These are phyloP conservation scores for Conidiobolus incongruus DNA, from an alignment of 371 early-diverging fungal genomes.

Conservation along the genomic window DNA sequence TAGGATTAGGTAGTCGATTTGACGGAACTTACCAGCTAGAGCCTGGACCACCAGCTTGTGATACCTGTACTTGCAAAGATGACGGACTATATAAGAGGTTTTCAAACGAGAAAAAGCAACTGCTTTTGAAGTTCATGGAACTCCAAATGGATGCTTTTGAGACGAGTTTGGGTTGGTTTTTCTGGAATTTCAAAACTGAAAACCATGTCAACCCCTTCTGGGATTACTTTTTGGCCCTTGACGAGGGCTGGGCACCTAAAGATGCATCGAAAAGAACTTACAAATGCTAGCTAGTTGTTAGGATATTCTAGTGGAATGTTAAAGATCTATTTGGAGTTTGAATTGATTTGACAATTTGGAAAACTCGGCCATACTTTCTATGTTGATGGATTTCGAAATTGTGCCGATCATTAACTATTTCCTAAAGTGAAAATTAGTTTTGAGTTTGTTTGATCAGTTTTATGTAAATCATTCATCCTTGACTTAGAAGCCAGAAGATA, in stretches of 20 bases:
- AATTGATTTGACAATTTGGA: too few species aligned
- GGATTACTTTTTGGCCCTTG: conserved; percentile 16
- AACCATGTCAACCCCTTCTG: conserved; percentile 11
- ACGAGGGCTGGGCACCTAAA: conserved; percentile 12
- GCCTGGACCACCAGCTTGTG: conserved; percentile 10
- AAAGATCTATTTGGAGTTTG: too few species aligned
- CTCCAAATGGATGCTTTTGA: conserved; percentile 24
- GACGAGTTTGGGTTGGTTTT: conserved; percentile 17
- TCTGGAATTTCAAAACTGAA: conserved; percentile 21
- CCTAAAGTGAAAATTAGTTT: too few species aligned
- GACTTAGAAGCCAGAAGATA: too few species aligned
- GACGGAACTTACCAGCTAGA: conserved; percentile 13
- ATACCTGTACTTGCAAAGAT: conserved; percentile 21
- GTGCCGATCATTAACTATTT: too few species aligned
- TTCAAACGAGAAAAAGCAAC: conserved; percentile 7
- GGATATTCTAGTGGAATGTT: too few species aligned
- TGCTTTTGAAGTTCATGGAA: conserved; percentile 10
- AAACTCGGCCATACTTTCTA: too few species aligned
- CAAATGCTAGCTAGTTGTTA: too few species aligned
- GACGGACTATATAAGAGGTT: conserved; percentile 11
- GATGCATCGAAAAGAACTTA: too few species aligned
- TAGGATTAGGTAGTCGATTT: conserved; percentile 28
- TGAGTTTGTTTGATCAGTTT: too few species aligned
- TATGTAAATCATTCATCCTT: too few species aligned
- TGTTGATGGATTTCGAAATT: too few species aligned